Conservation (phyloP, 2,329 filamentous ascomycete species). For the Trichoderma aggressivum region DNA sequence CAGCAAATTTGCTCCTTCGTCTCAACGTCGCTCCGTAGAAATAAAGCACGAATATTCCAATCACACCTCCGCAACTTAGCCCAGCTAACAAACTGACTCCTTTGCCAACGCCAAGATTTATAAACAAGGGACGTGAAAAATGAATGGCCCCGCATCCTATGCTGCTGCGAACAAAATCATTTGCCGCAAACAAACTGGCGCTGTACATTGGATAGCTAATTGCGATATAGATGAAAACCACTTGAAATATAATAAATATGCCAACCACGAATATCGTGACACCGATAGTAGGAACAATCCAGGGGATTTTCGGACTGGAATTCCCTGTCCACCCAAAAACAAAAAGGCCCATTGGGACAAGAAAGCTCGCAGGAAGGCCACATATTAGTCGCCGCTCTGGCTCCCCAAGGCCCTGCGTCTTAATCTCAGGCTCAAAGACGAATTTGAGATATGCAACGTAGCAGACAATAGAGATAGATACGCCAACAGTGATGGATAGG, state of each 20-base stretch:
- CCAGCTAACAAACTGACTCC: neutral
- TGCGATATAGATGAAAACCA: neutral
- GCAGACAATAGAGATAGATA: neutral
- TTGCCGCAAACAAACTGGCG: slow-evolving; percentile 4
- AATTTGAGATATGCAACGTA: neutral
- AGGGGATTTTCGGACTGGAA: neutral
- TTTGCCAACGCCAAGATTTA: neutral
- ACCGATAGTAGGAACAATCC: neutral
- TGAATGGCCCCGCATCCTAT: slow-evolving; percentile 2
- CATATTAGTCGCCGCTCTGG: neutral
- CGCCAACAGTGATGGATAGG: neutral
- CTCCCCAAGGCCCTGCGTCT: neutral
- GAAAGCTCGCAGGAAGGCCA: neutral
- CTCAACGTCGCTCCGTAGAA: neutral
- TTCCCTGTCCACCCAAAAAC: slow-evolving; percentile 1
- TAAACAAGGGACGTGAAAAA: slow-evolving; percentile 1
- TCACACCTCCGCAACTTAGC: neutral
- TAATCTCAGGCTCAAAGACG: neutral
- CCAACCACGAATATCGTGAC: neutral
- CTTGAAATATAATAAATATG: neutral
- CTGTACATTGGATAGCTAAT: neutral
- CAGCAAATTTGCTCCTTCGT: neutral
- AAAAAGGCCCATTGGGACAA: neutral
- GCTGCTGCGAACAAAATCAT: neutral
- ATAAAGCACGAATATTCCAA: slow-evolving; percentile 1